Base-by-base conservation (phyloP, 495 filamentous ascomycete genomes). In the Aspergillus coremiiformis region DNA sequence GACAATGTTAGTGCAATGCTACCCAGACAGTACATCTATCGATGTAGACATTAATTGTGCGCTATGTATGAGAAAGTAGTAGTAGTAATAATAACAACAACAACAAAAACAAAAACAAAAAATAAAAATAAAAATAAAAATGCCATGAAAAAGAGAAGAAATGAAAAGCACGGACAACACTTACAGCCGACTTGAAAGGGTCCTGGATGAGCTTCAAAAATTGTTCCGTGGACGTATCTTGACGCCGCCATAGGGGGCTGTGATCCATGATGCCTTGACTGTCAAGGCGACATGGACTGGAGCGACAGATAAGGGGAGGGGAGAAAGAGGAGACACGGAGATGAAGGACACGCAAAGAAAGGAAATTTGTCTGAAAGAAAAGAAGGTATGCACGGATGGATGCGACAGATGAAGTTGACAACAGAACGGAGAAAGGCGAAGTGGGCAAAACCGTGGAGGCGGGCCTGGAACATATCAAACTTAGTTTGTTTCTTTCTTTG, bases 201-300 rank as follows among this genome's bases (percentile, higher is more conserved):
- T 77, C 62, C 42, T 69, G 61, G 26, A 80, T 73, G 37, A 78
- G 67, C 26, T 69, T 59, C 39, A 79, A 60, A 47, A 79, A 73
- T 44, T 73, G 54, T 20, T 73, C 64, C 14, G 69, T 51, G 37
- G 49, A 23, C 44, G 56, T 27, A 65, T 60, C 59, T 29, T 60
- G 60, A 54, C 52, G 52, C 58, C 54, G 51, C 48, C 39, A 37
- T 24, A 57, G 51, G 51, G 52, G 47, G 51, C 51, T 63, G 61
- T 49, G 47, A 63, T 70, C 57, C 67, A 72, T 72, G 27, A 50
- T 61, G 56, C 44, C 46, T 50, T 46, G 50, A 54, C 33, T 56
- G 53, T 44, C 22, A 32, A 62, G 46, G 55, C 56, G 54, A 58
- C 63, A 66, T 67, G 59, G 60, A 61, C 39, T 32, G 29, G 29